phyloP scores from a whole-genome alignment of 2,329 filamentous ascomycete species.

The Bipolaris cookei region DNA sequence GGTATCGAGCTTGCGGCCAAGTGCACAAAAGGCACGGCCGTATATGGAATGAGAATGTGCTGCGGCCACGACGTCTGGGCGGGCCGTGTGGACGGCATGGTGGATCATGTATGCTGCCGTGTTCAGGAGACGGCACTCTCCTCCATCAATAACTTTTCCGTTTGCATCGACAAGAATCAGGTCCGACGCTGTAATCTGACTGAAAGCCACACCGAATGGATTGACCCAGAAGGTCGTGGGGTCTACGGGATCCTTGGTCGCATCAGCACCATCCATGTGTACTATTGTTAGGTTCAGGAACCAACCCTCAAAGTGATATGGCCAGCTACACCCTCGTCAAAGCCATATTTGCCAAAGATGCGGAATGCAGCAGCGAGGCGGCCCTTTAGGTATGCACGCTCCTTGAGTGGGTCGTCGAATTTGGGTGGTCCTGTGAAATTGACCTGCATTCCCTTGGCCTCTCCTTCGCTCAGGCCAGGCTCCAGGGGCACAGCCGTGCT shows the following conservation, averaged over 20 bases:
- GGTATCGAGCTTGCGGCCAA: slow-evolving; percentile 65
- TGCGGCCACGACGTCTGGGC: slow-evolving; percentile 64
- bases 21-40: slow-evolving; percentile 66
- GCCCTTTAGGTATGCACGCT: slow-evolving; percentile 48
- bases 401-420: slow-evolving; percentile 48
- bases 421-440: slow-evolving; percentile 42
- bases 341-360: slow-evolving; percentile 50
- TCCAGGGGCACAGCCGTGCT: slow-evolving; percentile 41
- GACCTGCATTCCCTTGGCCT: slow-evolving; percentile 33
- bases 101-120: slow-evolving; percentile 66
- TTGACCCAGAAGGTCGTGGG: slow-evolving; percentile 70
- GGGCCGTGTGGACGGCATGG: slow-evolving; percentile 63
- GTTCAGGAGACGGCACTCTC: slow-evolving; percentile 49
- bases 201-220: slow-evolving; percentile 68
- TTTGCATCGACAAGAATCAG: slow-evolving; percentile 69
- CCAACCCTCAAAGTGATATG: slow-evolving; percentile 65
- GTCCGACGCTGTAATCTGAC: slow-evolving; percentile 67
- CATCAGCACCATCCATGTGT: slow-evolving; percentile 4
- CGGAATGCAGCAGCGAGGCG: slow-evolving; percentile 48
- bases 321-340: slow-evolving; percentile 60
- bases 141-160: slow-evolving; percentile 69
- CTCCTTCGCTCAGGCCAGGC: slow-evolving; percentile 38
- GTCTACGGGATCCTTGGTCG: slow-evolving; percentile 60
- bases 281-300: background rate
- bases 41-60: slow-evolving; percentile 66